Percentiles rank a stretch among this genome's conserved stretches.
Evolutionary conservation across 2,329 filamentous ascomycete species (phyloP).

Genomic region (Alternaria hordeiaustralica): DNA sequence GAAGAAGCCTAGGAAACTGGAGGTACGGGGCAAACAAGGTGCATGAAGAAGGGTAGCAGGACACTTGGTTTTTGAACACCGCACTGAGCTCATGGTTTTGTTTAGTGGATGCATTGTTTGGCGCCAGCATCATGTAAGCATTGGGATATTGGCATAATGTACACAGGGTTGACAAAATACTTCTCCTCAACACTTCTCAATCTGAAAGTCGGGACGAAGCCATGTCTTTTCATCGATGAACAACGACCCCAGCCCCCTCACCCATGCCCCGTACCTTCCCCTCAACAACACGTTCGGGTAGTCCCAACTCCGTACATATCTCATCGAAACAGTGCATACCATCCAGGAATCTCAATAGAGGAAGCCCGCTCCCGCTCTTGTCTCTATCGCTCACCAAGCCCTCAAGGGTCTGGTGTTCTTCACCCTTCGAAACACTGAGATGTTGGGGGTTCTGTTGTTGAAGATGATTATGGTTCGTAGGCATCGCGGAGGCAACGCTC

Average conservation of each 20-base stretch:
- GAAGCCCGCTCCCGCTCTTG: conserved; percentile 39
- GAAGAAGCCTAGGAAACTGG: conserved; percentile 36
- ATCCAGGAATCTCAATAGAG: conserved; percentile 72
- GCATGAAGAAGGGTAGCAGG: neutral
- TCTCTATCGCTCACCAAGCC: conserved; percentile 21
- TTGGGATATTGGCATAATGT: neutral
- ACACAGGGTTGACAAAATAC: neutral
- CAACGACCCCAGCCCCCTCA: conserved; percentile 41
- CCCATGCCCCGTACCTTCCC: conserved; percentile 64
- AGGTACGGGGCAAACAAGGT: conserved; percentile 26
- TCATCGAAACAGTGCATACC: conserved; percentile 81
- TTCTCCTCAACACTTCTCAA: neutral
- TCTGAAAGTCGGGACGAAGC: neutral
- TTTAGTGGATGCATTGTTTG: neutral
- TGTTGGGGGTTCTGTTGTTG: conserved; percentile 6
- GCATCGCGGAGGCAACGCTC: conserved; percentile 22
- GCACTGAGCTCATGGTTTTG: neutral
- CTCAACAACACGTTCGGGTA: conserved; percentile 74
- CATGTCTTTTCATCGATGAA: conserved; percentile 22
- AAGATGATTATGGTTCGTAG: neutral
- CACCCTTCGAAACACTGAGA: conserved; percentile 7
- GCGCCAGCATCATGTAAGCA: neutral
- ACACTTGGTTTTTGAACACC: neutral
- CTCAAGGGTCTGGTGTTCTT: conserved; percentile 19
- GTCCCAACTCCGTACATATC: conserved; percentile 77